Evolutionary conservation across 176 grass and related monocot genomes (phyloP).

Genomic region (Oryza meyeriana): DNA sequence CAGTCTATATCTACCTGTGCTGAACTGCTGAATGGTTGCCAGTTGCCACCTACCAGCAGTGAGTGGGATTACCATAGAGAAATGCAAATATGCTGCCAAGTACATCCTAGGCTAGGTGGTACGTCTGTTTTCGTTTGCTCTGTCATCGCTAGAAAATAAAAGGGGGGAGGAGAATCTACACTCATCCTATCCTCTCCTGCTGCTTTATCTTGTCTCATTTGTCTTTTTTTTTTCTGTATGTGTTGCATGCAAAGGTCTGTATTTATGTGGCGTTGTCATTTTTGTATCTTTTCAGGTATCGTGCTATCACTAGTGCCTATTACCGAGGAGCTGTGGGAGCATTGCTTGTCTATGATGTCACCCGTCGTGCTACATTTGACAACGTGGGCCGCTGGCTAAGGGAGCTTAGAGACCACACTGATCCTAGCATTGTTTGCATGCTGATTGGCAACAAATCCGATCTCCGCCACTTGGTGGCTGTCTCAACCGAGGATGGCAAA

Average conservation of each 20-base stretch:
- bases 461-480: slow-evolving; percentile 60
- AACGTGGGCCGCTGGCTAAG: slow-evolving; percentile 56
- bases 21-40: background rate
- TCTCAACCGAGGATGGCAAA: slow-evolving; percentile 58
- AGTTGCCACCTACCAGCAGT: background rate
- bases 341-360: slow-evolving; percentile 71
- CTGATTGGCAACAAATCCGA: slow-evolving; percentile 70
- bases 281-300: slow-evolving; percentile 45
- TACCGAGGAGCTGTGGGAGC: slow-evolving; percentile 72
- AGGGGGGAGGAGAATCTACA: background rate
- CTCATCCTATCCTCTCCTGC: background rate
- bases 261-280: background rate
- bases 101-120: background rate
- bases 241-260: background rate
- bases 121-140: background rate
- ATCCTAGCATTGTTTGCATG: slow-evolving; percentile 59
- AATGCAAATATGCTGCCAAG: background rate
- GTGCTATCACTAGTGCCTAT: slow-evolving; percentile 73
- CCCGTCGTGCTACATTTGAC: slow-evolving; percentile 55
- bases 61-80: background rate
- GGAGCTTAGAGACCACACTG: slow-evolving; percentile 70
- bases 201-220: background rate
- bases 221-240: background rate
- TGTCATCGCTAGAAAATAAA: background rate
- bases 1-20: background rate